Evolutionary conservation across 306 rosid species (phyloP).

Genomic region (Cicer arietinum): DNA sequence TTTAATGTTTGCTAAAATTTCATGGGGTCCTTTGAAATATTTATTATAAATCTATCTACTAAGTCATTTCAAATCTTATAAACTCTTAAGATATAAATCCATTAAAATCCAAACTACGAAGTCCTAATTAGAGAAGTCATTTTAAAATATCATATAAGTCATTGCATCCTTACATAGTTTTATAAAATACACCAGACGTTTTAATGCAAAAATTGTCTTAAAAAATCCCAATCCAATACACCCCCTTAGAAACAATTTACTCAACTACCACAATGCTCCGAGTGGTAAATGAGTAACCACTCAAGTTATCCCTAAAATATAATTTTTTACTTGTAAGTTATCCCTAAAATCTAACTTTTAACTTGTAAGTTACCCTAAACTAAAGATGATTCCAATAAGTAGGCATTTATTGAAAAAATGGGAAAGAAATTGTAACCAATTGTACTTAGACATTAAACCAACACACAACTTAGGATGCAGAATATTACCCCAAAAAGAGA

Average conservation of each 20-base stretch:
- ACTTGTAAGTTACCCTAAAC: background rate
- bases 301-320: background rate
- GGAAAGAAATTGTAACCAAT: slow-evolving; percentile 3
- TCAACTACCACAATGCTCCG: slow-evolving; percentile 5
- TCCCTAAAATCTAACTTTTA: background rate
- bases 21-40: background rate
- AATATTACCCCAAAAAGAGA: slow-evolving; percentile 6
- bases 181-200: background rate
- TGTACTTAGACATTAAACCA: slow-evolving; percentile 8
- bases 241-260: background rate
- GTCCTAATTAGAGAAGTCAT: background rate
- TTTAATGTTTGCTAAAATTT: background rate
- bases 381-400: background rate
- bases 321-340: slow-evolving; percentile 8
- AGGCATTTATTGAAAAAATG: slow-evolving; percentile 6
- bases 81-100: background rate
- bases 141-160: background rate
- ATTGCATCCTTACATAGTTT: background rate
- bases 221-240: background rate
- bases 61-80: background rate
- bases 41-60: background rate
- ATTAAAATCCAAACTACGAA: slow-evolving; percentile 3
- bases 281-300: slow-evolving; percentile 5
- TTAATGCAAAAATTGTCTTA: background rate
- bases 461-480: slow-evolving; percentile 15